These are phyloP conservation scores for Plasmodium knowlesi DNA, from an alignment of 169 alveolate species.

Conservation along the genomic window DNA sequence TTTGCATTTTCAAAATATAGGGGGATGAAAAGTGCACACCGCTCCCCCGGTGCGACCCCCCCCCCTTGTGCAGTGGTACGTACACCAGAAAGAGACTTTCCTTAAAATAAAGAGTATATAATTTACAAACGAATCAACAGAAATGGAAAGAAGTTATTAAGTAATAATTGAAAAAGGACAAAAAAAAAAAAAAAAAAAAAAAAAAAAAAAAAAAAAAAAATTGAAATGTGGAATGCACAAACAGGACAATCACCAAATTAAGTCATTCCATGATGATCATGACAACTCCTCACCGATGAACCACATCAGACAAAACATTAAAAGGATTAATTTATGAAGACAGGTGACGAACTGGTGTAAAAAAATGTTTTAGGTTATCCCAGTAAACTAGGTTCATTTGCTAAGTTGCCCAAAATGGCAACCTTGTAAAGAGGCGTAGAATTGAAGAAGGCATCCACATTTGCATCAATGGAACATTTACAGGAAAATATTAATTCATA, in stretches of 20 bases:
- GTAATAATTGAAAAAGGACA: background rate
- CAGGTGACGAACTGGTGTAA: background rate
- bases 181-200: background rate
- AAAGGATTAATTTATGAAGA: background rate
- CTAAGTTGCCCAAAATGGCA: slow-evolving; percentile 30
- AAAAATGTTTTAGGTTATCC: background rate
- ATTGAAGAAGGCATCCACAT: slow-evolving; percentile 52
- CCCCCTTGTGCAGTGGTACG: background rate
- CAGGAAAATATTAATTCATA: slow-evolving; percentile 79
- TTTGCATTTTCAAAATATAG: background rate
- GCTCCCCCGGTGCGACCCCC: no score
- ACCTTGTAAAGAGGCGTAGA: slow-evolving; percentile 10
- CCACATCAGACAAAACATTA: background rate
- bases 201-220: background rate
- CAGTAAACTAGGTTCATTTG: slow-evolving; percentile 33
- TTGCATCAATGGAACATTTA: slow-evolving; percentile 65
- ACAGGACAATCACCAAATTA: background rate
- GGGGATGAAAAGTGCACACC: background rate
- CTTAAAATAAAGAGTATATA: no score
- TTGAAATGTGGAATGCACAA: background rate
- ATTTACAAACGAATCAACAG: background rate
- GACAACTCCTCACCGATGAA: background rate
- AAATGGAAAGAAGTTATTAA: background rate
- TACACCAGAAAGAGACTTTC: background rate
- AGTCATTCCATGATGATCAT: background rate